Base-by-base conservation (phyloP, 2,329 filamentous ascomycete genomes). In the Cryphonectria radicalis region DNA sequence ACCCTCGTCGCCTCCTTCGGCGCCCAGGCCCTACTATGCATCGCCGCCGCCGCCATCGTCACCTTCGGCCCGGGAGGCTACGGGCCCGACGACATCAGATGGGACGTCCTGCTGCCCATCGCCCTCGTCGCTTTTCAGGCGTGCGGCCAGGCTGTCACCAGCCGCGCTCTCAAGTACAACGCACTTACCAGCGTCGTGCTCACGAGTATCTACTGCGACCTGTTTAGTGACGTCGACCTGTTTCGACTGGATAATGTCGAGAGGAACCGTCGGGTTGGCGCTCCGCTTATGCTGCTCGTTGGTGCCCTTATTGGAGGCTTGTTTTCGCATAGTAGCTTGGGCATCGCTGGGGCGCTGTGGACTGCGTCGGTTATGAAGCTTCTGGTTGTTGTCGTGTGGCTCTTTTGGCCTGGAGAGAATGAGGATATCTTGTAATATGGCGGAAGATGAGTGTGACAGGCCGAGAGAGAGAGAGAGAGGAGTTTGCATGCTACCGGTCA, bases 121-220 rank as follows among this genome's bases (percentile, higher is more conserved):
- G 89, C 87, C 0, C 82, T 93, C 10, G 85, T 94, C 7, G 91
- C 92, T 1, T 93, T 95, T 76, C 93, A 95, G 82, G 91, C 89
- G 74, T 91, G 91, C 69, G 93, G 92, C 0, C 93, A 95, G 74
- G 92, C 92, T 0, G 90, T 94, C n/a, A 88, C 89, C 0, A 93
- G 91, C 76, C 83, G 92, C 4, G 89, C 91, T 0, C 80, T 95
- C 72, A 87, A 90, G 76, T 91, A 90, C 77, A 90, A 89, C 71
- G 89, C 90, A 2, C 82, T 95, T 28, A 94, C 92, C 0, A 94
- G 91, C 73, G 92, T 94, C 22, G 93, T 95, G 3, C 81, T 96
- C 72, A 95, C 93, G 0, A 94, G 91, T 78, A 90, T 93, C 73
- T 95, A 95, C 82, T 94, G 92, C 77, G 93, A 95, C 78, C 77